phyloP scores from a whole-genome alignment of 148 eudicot species.

The Agrostemma githago region DNA sequence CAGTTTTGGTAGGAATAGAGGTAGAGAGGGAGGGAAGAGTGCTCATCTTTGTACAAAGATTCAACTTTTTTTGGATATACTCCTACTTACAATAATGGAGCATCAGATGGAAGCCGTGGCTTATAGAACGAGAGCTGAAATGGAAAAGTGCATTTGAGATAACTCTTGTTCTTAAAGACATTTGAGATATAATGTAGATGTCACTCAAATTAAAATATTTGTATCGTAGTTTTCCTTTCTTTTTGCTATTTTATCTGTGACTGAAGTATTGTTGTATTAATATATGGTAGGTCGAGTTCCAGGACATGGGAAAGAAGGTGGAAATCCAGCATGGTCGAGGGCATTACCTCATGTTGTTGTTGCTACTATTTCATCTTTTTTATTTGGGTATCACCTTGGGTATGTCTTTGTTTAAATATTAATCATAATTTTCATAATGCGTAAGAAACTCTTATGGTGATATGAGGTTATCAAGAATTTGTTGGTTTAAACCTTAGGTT shows the following conservation, averaged over 20 bases:
- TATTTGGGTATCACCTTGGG: constrained; percentile 96
- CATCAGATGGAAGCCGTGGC: no score
- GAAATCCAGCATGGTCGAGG: constrained; percentile 60
- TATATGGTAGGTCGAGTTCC: constrained; percentile 40
- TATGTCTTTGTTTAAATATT: constrained; percentile 25
- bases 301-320: constrained; percentile 45
- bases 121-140: no score
- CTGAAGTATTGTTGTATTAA: neutral
- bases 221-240: neutral
- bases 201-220: neutral
- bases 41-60: no score
- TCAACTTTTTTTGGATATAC: no score
- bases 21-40: no score
- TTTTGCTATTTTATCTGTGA: neutral
- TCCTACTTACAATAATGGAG: no score
- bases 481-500: constrained; percentile 3
- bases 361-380: constrained; percentile 65
- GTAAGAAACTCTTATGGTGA: neutral
- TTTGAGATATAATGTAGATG: no score
- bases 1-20: no score
- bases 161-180: no score
- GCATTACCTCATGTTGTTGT: constrained; percentile 76
- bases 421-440: neutral
- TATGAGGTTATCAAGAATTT: neutral
- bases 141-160: no score